Base-by-base conservation (phyloP, 1,139 yeast genomes). In the Kodamaea alishanica region DNA sequence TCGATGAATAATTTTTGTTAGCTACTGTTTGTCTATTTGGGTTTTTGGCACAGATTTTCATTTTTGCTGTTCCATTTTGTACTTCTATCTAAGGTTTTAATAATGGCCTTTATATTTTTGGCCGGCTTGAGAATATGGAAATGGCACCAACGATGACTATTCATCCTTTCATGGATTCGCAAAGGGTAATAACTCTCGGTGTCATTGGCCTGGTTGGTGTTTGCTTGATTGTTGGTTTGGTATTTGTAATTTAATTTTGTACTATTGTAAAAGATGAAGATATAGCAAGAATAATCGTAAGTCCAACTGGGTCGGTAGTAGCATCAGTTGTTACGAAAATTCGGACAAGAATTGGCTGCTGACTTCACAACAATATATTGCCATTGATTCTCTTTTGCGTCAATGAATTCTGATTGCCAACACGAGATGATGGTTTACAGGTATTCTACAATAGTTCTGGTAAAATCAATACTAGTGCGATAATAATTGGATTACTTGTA, bases 141-240 rank as follows among this genome's bases (percentile, higher is more conserved):
- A 32, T 84, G 88, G 84, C 67, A 77, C 9, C 58, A 63, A 12
- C 89, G 88, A n/a, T 83, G 86, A 84, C 73, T 79, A 3, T 46
- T 46, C 28, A 41, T 46, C 43, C 46, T 46, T 32, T 54, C 61
- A 1, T 60, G 63, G 65, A 48, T 60, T 58, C 66, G 8, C 56
- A 57, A 25, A 47, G 49, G 30, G 51, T 61, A 4, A 55, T 62
- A 29, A 65, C 67, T 8, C 43, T 52, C 25, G 67, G 65, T 5
- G 58, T 79, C 38, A 60, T 74, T 33, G 61, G 72, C 24, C 72
- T 82, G 11, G 80, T 81, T 44, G 50, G 71, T 11, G 72, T 68
- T 34, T 81, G 89, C 57, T 77, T 82, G 68, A 43, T 79, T 26
- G 53, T 83, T 7, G 90, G 90, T 8, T 81, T 75, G 63, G 55